phyloP scores from a whole-genome alignment of 73 alveolate genomes.

The Urostyla sp. region DNA sequence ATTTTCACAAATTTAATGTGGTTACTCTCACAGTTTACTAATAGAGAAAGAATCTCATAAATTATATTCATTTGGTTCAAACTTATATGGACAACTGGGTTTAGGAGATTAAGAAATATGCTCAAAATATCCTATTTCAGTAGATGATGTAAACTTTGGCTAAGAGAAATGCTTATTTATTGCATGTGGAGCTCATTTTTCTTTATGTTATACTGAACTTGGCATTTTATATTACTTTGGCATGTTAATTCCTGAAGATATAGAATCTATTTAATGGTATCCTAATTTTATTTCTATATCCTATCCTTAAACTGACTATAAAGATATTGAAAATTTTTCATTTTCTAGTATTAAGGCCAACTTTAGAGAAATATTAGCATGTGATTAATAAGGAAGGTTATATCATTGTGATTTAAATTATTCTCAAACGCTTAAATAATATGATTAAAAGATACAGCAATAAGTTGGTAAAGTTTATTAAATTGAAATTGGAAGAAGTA shows the following conservation, averaged over 20 bases:
- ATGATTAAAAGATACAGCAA: neutral
- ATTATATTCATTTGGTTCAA: slow-evolving; percentile 68
- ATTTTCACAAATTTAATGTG: slow-evolving; percentile 50
- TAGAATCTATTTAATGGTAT: slow-evolving; percentile 49
- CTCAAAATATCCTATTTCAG: slow-evolving; percentile 54
- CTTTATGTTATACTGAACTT: slow-evolving; percentile 61
- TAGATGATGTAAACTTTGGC: slow-evolving; percentile 60
- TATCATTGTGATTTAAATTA: slow-evolving; percentile 68
- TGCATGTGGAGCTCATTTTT: slow-evolving; percentile 72
- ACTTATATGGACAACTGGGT: slow-evolving; percentile 66
- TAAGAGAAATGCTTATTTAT: slow-evolving; percentile 35
- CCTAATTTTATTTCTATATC: slow-evolving; percentile 56
- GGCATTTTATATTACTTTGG: slow-evolving; percentile 73
- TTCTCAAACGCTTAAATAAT: slow-evolving; percentile 45
- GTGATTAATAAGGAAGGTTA: slow-evolving; percentile 60
- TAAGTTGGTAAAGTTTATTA: slow-evolving; percentile 23
- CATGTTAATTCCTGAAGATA: slow-evolving; percentile 66
- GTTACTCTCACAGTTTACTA: slow-evolving; percentile 67
- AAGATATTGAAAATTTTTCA: slow-evolving; percentile 4
- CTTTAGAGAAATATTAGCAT: slow-evolving; percentile 68
- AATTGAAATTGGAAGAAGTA: slow-evolving; percentile 58
- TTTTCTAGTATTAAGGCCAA: slow-evolving; percentile 51
- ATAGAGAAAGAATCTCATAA: slow-evolving; percentile 33
- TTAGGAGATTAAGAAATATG: slow-evolving; percentile 53
- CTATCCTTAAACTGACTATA: slow-evolving; percentile 27